A percentile compares a stretch with the other conserved stretches of the same genome.
These are phyloP conservation scores for Wickerhamomyces bisporus DNA, from an alignment of 805 yeast species.

Conservation along the genomic window DNA sequence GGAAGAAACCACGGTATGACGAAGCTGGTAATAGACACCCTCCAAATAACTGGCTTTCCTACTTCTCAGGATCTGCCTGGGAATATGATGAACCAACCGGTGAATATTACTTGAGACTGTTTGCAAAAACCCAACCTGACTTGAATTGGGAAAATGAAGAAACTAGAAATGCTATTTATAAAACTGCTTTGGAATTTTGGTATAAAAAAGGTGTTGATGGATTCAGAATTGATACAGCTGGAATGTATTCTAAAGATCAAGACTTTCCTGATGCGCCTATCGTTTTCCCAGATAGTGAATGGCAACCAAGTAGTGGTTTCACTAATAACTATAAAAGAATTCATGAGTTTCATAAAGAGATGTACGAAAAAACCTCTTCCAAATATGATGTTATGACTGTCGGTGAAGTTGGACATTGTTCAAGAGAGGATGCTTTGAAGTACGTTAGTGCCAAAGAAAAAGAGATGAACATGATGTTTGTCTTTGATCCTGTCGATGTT, in stretches of 20 bases:
- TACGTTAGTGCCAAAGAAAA: slow-evolving; percentile 34
- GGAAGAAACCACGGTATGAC: slow-evolving; percentile 48
- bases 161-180: slow-evolving; percentile 31
- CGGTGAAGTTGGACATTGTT: slow-evolving; percentile 46
- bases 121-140: slow-evolving; percentile 53
- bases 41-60: slow-evolving; percentile 53
- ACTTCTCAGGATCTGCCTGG: slow-evolving; percentile 55
- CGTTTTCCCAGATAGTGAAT: slow-evolving; percentile 33
- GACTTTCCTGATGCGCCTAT: slow-evolving; percentile 46
- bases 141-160: slow-evolving; percentile 52
- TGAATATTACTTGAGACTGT: slow-evolving; percentile 51
- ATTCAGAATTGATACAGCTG: slow-evolving; percentile 53
- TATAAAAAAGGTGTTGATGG: slow-evolving; percentile 53
- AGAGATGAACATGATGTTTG: slow-evolving; percentile 38
- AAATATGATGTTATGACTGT: slow-evolving; percentile 51
- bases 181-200: slow-evolving; percentile 48
- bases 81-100: slow-evolving; percentile 46
- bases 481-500: slow-evolving; percentile 30
- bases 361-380: slow-evolving; percentile 37
- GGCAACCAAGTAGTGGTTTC: slow-evolving; percentile 33
- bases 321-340: slow-evolving; percentile 47
- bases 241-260: slow-evolving; percentile 44
- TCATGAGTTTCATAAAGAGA: slow-evolving; percentile 53
- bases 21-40: slow-evolving; percentile 45
- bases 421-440: slow-evolving; percentile 36